phyloP scores from a whole-genome alignment of 1,284 basidiomycete genomes.

The Thelephora terrestris region DNA sequence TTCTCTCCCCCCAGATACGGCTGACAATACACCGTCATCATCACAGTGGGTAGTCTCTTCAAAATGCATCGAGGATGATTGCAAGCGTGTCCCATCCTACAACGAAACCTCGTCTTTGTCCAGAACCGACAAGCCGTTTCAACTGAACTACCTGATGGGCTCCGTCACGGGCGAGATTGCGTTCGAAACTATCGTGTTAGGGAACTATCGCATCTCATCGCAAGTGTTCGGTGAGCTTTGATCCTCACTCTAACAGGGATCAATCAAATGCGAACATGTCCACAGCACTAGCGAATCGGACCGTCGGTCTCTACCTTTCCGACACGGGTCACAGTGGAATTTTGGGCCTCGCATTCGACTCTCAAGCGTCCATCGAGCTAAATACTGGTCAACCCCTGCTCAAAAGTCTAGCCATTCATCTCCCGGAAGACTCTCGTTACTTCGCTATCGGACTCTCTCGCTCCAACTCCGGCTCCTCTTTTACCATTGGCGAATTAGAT shows the following conservation, averaged over 20 bases:
- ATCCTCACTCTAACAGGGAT: slow-evolving; percentile 7
- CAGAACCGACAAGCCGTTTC: slow-evolving; percentile 25
- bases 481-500: slow-evolving; percentile 43
- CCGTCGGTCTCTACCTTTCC: slow-evolving; percentile 33
- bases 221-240: slow-evolving; percentile 30
- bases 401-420: slow-evolving; percentile 37
- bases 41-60: slow-evolving; percentile 29
- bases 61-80: slow-evolving; percentile 23
- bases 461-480: slow-evolving; percentile 31
- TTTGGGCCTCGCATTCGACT: slow-evolving; percentile 42
- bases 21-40: neutral
- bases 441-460: slow-evolving; percentile 44
- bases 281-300: slow-evolving; percentile 37
- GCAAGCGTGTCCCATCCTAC: slow-evolving; percentile 23
- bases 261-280: slow-evolving; percentile 1
- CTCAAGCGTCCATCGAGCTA: slow-evolving; percentile 35
- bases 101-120: slow-evolving; percentile 22
- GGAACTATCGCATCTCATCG: slow-evolving; percentile 29
- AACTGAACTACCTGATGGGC: slow-evolving; percentile 36
- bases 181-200: slow-evolving; percentile 34
- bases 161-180: slow-evolving; percentile 34
- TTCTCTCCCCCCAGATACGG: slow-evolving; percentile 4
- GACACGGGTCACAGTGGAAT: slow-evolving; percentile 46
- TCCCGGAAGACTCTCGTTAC: slow-evolving; percentile 31
- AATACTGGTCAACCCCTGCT: slow-evolving; percentile 35